phyloP scores from a whole-genome alignment of 345 rosid species.

The Acer saccharum region DNA sequence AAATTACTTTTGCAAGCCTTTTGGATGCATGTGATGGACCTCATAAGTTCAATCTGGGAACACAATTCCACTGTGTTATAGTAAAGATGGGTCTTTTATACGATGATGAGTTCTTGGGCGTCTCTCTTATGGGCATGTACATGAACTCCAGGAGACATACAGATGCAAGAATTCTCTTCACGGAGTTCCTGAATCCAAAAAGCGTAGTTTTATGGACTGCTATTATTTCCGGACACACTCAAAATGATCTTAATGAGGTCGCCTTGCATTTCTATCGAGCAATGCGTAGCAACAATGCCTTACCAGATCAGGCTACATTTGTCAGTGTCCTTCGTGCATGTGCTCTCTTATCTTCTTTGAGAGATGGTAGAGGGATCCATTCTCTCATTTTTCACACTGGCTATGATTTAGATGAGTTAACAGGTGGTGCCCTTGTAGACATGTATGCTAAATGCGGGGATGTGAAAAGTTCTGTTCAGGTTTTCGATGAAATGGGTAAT shows the following conservation, averaged over 20 bases:
- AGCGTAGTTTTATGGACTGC: conserved; percentile 78
- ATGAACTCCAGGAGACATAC: conserved; percentile 53
- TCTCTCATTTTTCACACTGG: conserved; percentile 70
- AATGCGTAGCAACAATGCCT: conserved; percentile 57
- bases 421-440: conserved; percentile 76
- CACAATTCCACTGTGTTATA: conserved; percentile 65
- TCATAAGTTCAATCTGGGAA: conserved; percentile 54
- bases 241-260: conserved; percentile 66
- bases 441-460: conserved; percentile 99
- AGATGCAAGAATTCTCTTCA: conserved; percentile 64
- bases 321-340: conserved; percentile 83
- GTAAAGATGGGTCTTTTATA: conserved; percentile 55
- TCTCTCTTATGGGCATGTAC: conserved; percentile 80
- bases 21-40: conserved; percentile 77
- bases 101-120: conserved; percentile 69
- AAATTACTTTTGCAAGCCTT: conserved; percentile 75
- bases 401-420: conserved; percentile 68
- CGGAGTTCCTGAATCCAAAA: conserved; percentile 59
- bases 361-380: conserved; percentile 72
- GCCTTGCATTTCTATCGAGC: conserved; percentile 62
- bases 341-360: conserved; percentile 61
- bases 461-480: conserved; percentile 59
- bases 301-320: conserved; percentile 94
- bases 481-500: conserved; percentile 59
- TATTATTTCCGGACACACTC: conserved; percentile 75